A percentile compares a stretch with the other conserved stretches of the same genome.
Evolutionary conservation across 179 eudicot genomes (phyloP).

Genomic region (Silene coronaria): DNA sequence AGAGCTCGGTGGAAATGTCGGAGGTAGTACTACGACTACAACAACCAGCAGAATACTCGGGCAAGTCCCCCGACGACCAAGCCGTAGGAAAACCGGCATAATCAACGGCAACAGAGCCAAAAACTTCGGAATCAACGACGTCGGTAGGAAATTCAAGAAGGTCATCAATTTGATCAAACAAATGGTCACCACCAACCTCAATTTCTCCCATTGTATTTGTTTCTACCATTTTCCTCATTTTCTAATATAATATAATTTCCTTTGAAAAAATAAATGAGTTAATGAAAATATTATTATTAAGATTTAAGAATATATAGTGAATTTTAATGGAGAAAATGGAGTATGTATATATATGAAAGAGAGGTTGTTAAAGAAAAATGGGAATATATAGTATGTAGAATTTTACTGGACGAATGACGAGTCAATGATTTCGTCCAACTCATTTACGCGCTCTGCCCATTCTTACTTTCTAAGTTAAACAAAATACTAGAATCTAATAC

Average conservation of each 20-base stretch:
- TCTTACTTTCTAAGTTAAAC: too few relatives aligned
- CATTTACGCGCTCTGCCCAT: too few relatives aligned
- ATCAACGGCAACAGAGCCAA: constrained; percentile 18
- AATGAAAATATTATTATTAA: too few relatives aligned
- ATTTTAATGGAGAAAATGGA: too few relatives aligned
- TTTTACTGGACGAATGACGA: too few relatives aligned
- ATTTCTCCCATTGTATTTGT: constrained; percentile 54
- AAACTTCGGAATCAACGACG: constrained; percentile 23
- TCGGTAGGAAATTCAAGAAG: constrained; percentile 67
- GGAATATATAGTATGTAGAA: too few relatives aligned
- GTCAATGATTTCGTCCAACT: too few relatives aligned
- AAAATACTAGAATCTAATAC: too few relatives aligned
- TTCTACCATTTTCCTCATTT: constrained; percentile 27
- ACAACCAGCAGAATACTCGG: constrained; percentile 37
- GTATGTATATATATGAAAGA: too few relatives aligned
- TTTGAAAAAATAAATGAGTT: not conserved
- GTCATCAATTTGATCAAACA: constrained; percentile 87
- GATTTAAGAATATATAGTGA: too few relatives aligned
- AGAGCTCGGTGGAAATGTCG: constrained; percentile 63
- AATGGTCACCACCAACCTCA: constrained; percentile 46
- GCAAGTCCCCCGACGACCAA: constrained; percentile 35
- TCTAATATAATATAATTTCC: not conserved
- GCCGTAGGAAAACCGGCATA: constrained; percentile 36
- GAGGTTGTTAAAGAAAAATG: too few relatives aligned
- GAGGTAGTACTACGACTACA: constrained; percentile 29